Evolutionary conservation across 345 rosid genomes (phyloP), one percentile per base, ranked within the genome.

Genomic region (Cochlearia excelsa): DNA sequence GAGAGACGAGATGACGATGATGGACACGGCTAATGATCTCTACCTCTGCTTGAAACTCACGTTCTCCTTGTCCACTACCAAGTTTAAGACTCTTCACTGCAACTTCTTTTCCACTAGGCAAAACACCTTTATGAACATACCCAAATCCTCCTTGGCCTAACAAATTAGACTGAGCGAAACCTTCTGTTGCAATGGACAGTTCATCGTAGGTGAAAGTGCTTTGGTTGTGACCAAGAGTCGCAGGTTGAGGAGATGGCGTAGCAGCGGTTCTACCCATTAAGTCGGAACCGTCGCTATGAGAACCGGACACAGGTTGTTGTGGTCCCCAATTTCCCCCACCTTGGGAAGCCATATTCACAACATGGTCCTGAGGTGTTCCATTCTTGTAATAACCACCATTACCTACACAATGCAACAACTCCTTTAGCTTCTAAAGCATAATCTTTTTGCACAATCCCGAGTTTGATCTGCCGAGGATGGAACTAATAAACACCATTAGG

Each of bases 141-240:
- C 98, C 95, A 42, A 88, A 91, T 44, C 96, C 98, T 9, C 98
- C 98, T 46, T 85, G 85, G 6, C 98, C 98, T 9, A 91, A 42
- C 38, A 91, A 57, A 66, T 85, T 82, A 0, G 77, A 72, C 46
- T 75, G 67, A 16, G 88, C 41, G 71, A 91, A 91, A 34, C 88
- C 90, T 4, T 59, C 59, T 1, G 98, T 91, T 7, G 96, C 96
- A 8, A 66, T 49, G 1, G 81, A 80, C 31, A 91, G 76, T 63
- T 91, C 98, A 2, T 84, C 90, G 40, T 75, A 91, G 51, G 70
- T 79, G 77, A 82, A 91, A 59, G 72, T 67, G 71, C 82, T 78
- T 64, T 87, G 81, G 60, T 69, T 77, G 72, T 81, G 66, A 40
- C 87, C 94, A n/a, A 80, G 74, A 43, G 84, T 77, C 37, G 71